Percentiles rank a stretch among this genome's conserved stretches.
These are phyloP conservation scores for Acorus calamus DNA, from an alignment of 106 monocot genomes.

Conservation along the genomic window DNA sequence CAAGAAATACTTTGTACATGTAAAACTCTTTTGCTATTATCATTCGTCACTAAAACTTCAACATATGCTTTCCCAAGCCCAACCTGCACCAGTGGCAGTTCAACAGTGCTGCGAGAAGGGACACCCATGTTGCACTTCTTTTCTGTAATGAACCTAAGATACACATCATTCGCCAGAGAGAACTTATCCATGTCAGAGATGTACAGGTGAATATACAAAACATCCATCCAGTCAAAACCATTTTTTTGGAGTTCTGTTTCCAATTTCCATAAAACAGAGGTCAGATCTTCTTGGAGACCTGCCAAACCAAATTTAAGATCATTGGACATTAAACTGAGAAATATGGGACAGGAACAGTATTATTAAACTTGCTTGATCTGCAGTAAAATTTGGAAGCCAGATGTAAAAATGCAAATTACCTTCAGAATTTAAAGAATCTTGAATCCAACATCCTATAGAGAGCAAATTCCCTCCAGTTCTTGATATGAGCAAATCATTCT, in stretches of 20 bases:
- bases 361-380: neutral
- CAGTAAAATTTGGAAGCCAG: too few relatives aligned
- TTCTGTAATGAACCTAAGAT: conserved; percentile 70
- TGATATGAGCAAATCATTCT: conserved; percentile 43
- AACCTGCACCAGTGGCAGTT: conserved; percentile 51
- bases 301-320: conserved; percentile 1
- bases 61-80: conserved; percentile 64
- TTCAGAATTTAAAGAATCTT: conserved; percentile 29
- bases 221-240: conserved; percentile 65
- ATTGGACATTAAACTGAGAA: neutral
- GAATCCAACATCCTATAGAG: conserved; percentile 74
- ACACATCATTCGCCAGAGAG: conserved; percentile 73
- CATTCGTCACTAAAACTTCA: conserved; percentile 68
- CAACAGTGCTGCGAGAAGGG: conserved; percentile 88
- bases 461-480: conserved; percentile 33
- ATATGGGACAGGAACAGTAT: neutral
- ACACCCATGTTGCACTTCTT: conserved; percentile 75
- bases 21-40: conserved; percentile 56
- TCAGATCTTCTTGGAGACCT: conserved; percentile 60
- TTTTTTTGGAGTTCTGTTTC: conserved; percentile 46
- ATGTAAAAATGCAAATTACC: conserved; percentile 20
- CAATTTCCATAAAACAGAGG: conserved; percentile 37
- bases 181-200: conserved; percentile 84
- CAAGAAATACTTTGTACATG: conserved; percentile 99
- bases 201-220: conserved; percentile 89